Evolutionary conservation across 208 protist species (phyloP), one percentile per base, ranked within the genome.

Genomic region (Porcisia deanei): DNA sequence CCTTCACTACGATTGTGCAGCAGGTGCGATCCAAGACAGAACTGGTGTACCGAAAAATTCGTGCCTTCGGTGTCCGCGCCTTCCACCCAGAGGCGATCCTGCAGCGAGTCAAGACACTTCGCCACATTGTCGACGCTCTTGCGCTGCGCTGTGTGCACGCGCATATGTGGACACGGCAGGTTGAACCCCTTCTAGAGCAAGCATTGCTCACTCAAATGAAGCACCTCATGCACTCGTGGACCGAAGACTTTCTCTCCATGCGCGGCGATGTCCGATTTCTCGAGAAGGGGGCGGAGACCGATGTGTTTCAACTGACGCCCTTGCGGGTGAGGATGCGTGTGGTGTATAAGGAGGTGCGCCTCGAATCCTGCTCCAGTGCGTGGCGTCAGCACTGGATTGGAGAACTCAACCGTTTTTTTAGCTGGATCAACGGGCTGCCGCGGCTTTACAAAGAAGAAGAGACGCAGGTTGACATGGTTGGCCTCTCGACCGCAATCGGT

Each of bases 241-340:
- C 91, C 14, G 71, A 79, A 49, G 94, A 97, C 76, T 97, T 94
- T 77, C n/a, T 86, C 10, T 89, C 89, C 12, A 95, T 97, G 89
- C 85, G 84, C 53, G 74, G 80, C 68, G 87, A 97, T 72, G 58
- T 81, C 10, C 84, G 88, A 34, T 96, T 90, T 76, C 69, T 96
- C 25, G 81, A 90, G 47, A 71, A 70, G 16, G 63, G 37, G n/a
- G 72, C 77, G 5, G 81, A 89, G 77, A 97, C 92, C 58, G 89
- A 92, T 18, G 86, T 93, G 57, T 97, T 94, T 81, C 80, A 76
- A 10, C 85, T 97, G 39, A 79, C 77, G n/a, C 94, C 94, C 43
- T 72, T 97, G 75, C 94, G 91, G 9, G 86, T 97, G 45, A 87
- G 85, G 43, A 93, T 97, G 88, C 81, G 86, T 3, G 89, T 97